Conservation (phyloP, 2,329 filamentous ascomycete genomes). For the Didymella exigua region DNA sequence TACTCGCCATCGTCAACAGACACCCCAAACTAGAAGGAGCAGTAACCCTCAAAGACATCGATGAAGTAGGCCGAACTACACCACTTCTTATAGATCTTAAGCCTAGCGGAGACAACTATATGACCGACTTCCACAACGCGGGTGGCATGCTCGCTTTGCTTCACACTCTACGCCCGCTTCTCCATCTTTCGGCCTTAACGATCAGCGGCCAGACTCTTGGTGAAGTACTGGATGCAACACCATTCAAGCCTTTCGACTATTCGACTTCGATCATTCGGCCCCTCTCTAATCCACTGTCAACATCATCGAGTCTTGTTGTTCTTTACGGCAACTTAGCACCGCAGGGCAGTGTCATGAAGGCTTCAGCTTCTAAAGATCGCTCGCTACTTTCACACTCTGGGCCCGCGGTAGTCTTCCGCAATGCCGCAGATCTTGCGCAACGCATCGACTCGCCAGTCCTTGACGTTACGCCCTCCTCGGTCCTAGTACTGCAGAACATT, state of each 20-base stretch:
- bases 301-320: conserved; percentile 81
- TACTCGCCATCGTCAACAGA: conserved; percentile 56
- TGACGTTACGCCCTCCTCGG: conserved; percentile 74
- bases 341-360: conserved; percentile 87
- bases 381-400: conserved; percentile 72
- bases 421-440: conserved; percentile 74
- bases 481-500: conserved; percentile 87
- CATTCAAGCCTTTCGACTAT: conserved; percentile 63
- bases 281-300: conserved; percentile 79
- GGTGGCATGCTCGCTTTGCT: conserved; percentile 82
- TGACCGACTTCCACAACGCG: conserved; percentile 83
- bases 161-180: conserved; percentile 77
- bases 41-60: conserved; percentile 77
- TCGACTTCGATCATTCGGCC: conserved; percentile 47
- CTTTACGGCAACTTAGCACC: conserved; percentile 85
- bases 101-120: conserved; percentile 81
- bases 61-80: conserved; percentile 76
- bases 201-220: conserved; percentile 80
- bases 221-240: conserved; percentile 75
- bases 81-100: conserved; percentile 84
- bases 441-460: conserved; percentile 74
- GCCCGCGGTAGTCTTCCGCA: conserved; percentile 78
- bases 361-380: conserved; percentile 85
- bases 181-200: conserved; percentile 77
- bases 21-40: conserved; percentile 68